Evolutionary conservation across 306 rosid genomes (phyloP).

Genomic region (Cucumis hystrix): DNA sequence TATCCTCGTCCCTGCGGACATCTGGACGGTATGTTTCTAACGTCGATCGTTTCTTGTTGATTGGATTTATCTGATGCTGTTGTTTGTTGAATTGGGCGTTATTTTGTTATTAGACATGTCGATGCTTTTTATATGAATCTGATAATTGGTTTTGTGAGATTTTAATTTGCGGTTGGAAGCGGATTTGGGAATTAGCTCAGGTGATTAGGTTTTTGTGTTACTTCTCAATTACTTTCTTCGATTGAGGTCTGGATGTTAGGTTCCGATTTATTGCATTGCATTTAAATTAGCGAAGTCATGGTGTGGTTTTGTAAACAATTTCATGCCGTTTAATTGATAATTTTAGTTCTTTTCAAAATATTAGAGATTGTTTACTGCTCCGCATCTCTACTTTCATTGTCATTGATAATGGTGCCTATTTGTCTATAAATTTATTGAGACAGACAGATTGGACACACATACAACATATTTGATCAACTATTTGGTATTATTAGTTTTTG

Average conservation of each 20-base stretch:
- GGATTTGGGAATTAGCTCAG: not conserved
- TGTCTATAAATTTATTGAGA: not conserved
- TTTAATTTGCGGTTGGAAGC: not conserved
- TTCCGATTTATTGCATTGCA: not conserved
- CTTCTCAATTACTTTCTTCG: not conserved
- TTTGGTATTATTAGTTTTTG: not conserved
- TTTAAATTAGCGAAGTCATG: not conserved
- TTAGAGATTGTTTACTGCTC: not conserved
- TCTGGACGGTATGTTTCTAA: slow-evolving; percentile 60
- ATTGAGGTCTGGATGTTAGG: not conserved
- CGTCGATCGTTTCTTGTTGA: not conserved
- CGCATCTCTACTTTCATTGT: not conserved
- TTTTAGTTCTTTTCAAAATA: not conserved
- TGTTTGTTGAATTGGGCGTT: not conserved
- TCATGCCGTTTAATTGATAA: not conserved
- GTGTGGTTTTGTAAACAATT: not conserved
- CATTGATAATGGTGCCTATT: not conserved
- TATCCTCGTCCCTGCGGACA: slow-evolving; percentile 94
- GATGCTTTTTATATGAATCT: not conserved
- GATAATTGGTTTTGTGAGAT: not conserved
- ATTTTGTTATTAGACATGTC: not conserved
- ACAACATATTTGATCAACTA: not conserved
- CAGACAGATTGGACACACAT: not conserved
- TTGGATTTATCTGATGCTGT: not conserved
- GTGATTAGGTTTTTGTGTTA: not conserved